These are phyloP conservation scores for Sutorius australiensis DNA, from an alignment of 768 basidiomycete genomes.

Conservation along the genomic window DNA sequence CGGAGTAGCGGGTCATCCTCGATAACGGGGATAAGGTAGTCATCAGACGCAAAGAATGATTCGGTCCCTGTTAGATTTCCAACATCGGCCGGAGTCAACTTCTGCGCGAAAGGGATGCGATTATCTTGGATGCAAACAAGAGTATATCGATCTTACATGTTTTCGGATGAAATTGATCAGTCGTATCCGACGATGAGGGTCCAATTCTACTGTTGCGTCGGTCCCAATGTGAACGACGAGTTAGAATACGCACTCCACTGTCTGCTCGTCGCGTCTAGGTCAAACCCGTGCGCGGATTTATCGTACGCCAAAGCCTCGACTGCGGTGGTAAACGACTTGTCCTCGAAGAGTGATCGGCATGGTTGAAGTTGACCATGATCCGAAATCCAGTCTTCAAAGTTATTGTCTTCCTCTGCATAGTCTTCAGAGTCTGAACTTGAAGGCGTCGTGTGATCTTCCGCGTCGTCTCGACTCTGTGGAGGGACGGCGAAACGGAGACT, in stretches of 20 bases:
- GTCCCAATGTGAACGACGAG: background rate
- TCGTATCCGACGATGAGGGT: conserved; percentile 75
- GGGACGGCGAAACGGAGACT: conserved; percentile 27
- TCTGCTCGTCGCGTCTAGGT: conserved; percentile 49
- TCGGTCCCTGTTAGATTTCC: conserved; percentile 53
- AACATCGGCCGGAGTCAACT: conserved; percentile 44
- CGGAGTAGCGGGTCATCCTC: conserved; percentile 89
- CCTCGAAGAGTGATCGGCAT: conserved; percentile 75
- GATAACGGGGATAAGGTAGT: conserved; percentile 75
- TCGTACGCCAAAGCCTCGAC: conserved; percentile 63
- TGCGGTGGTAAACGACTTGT: conserved; percentile 54
- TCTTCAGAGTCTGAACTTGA: conserved; percentile 26
- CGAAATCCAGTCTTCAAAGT: conserved; percentile 78
- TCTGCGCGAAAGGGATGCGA: conserved; percentile 38
- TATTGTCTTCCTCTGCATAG: conserved; percentile 47
- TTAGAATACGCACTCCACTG: conserved; percentile 48
- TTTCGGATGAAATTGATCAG: conserved; percentile 86
- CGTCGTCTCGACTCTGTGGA: conserved; percentile 4
- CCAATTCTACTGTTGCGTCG: conserved; percentile 48
- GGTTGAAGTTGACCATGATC: conserved; percentile 52
- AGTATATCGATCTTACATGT: conserved; percentile 41
- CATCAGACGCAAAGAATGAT: conserved; percentile 66
- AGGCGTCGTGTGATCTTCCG: conserved; percentile 10
- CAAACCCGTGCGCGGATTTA: conserved; percentile 54
- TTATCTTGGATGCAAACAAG: background rate